A percentile compares a stretch with the other conserved stretches of the same genome.
Evolutionary conservation across 441 rosid genomes (phyloP).

Genomic region (Lepidium campestre): DNA sequence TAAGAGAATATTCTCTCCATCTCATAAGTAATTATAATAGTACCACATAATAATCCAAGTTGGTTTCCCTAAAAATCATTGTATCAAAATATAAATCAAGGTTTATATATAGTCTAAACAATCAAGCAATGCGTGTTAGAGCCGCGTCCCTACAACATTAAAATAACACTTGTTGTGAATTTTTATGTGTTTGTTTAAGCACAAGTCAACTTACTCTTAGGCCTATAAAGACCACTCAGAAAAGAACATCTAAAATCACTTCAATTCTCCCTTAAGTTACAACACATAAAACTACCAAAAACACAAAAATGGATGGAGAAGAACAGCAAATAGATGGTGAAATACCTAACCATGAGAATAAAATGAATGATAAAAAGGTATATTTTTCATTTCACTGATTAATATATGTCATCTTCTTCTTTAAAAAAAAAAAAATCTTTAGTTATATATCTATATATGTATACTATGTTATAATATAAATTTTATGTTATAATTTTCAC

Average conservation of each 20-base stretch:
- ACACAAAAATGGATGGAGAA: constrained; percentile 7
- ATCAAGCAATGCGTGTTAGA: constrained; percentile 16
- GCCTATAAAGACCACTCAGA: constrained; percentile 3
- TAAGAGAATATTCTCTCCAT: no score
- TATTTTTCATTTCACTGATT: neutral
- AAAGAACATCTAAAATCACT: neutral
- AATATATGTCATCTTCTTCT: neutral
- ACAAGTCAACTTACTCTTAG: neutral
- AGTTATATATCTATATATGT: no score
- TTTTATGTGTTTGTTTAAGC: neutral
- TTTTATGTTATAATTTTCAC: no score
- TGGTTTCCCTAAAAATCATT: neutral
- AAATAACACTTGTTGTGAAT: neutral
- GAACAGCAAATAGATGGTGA: constrained; percentile 10
- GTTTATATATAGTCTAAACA: neutral
- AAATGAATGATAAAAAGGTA: constrained; percentile 19
- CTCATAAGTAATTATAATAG: no score
- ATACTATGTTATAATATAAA: no score
- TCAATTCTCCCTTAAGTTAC: neutral
- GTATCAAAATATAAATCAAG: neutral
- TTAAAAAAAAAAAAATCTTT: no score
- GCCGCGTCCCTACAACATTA: constrained; percentile 19
- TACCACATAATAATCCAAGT: no score
- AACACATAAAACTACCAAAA: neutral
- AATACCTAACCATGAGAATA: constrained; percentile 6